phyloP scores from a whole-genome alignment of 306 rosid genomes.

The Dryas alaskensis region DNA sequence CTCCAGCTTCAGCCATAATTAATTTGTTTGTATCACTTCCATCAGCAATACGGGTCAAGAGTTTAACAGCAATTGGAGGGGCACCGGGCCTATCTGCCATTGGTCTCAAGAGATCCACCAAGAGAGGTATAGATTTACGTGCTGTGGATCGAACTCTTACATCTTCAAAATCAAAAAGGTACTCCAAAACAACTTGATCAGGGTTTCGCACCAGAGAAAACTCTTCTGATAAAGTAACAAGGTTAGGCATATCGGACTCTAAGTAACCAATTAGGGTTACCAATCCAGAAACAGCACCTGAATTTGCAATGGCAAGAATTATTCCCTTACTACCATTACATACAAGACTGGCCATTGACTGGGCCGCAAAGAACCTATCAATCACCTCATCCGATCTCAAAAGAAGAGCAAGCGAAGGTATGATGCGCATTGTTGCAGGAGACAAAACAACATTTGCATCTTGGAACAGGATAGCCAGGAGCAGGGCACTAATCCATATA shows the following conservation, averaged over 20 bases:
- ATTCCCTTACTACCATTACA: constrained; percentile 69
- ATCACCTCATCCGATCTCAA: constrained; percentile 80
- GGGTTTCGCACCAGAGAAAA: constrained; percentile 75
- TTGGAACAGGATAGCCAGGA: constrained; percentile 82
- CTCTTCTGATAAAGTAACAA: constrained; percentile 70
- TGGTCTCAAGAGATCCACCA: constrained; percentile 95
- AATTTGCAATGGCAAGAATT: constrained; percentile 81
- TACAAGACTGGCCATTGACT: constrained; percentile 92
- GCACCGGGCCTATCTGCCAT: constrained; percentile 92
- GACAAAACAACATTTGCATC: constrained; percentile 59
- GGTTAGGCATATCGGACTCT: constrained; percentile 73
- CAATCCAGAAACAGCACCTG: constrained; percentile 90
- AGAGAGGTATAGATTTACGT: constrained; percentile 84
- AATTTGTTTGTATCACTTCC: constrained; percentile 83
- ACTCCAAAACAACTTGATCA: constrained; percentile 83
- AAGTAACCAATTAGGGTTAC: constrained; percentile 67
- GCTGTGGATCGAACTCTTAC: constrained; percentile 77
- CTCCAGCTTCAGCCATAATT: constrained; percentile 94
- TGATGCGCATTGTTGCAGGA: constrained; percentile 62
- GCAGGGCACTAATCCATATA: constrained; percentile 85
- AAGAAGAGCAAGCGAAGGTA: constrained; percentile 75
- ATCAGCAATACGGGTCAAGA: constrained; percentile 79
- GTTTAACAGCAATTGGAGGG: constrained; percentile 85
- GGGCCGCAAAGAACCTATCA: constrained; percentile 90
- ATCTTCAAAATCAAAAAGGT: constrained; percentile 83